Base-by-base conservation (phyloP, 148 eudicot genomes). In the Rhododendron henanense region DNA sequence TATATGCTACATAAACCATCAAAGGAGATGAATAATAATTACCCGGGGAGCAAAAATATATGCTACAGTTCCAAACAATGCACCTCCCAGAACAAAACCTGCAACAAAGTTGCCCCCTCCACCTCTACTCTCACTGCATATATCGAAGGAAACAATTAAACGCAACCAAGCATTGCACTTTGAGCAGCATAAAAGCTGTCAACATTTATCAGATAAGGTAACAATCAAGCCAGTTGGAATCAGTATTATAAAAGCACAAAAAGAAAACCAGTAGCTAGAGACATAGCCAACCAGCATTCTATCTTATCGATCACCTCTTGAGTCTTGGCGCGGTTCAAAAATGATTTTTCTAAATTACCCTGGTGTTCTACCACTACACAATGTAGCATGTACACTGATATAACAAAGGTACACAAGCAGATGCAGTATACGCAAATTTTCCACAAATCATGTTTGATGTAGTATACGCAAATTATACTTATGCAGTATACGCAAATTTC, bases 31-130 rank as follows among this genome's bases (percentile, higher is more conserved):
- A 71, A 31, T 15, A 41, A 79, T 55, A 87, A 88, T 87, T 84
- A 95, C 98, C 97, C 94, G 97, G 82, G 98, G 98, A 89, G 97
- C 98, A 90, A 94, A 95, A 78, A 94, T 81, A 89, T 94, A 94
- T 21, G 91, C 93, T 82, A 95, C 87, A 83, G 97, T 92, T 88
- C 98, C 98, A 85, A 93, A 93, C 50, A 95, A 74, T n/a, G 97
- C 98, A 88, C 98, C 94, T 69, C 98, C 98, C 10, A 95, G 85
- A 85, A 94, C 88, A 87, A 95, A 93, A 69, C 98, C 98, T 33
- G 93, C 93, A 79, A 91, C 83, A 85, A 95, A 95, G 85, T 95
- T 94, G 88, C 92, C 95, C 82, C 90, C 88, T 86, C 93, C 91
- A 85, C 93, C 87, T 85, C 88, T 90, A 51, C 85, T 87, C 85